Percentiles rank a stretch among this genome's conserved stretches.
Conservation (phyloP, 768 basidiomycete species). For the Harrya chromipes region DNA sequence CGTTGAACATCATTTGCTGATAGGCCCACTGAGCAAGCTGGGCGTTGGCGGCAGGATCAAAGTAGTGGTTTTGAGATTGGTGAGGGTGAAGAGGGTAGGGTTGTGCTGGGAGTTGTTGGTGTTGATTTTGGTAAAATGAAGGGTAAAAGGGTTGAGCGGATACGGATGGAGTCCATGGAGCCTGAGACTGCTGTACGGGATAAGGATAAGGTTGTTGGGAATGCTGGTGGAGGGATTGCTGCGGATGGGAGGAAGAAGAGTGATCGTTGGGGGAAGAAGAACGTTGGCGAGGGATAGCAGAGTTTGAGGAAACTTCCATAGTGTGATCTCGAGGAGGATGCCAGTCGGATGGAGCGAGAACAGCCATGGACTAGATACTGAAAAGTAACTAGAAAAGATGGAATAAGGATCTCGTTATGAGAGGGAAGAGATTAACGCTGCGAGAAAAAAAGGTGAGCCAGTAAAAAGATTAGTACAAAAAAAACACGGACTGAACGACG, state of each 20-base stretch:
- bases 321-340: conserved; percentile 58
- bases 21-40: conserved; percentile 86
- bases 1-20: conserved; percentile 86
- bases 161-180: conserved; percentile 66
- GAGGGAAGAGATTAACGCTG: background rate
- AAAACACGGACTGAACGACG: background rate
- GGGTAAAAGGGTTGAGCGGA: conserved; percentile 73
- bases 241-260: conserved; percentile 30
- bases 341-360: conserved; percentile 78
- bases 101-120: conserved; percentile 50
- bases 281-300: conserved; percentile 52
- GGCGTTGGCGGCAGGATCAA: conserved; percentile 71
- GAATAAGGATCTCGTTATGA: conserved; percentile 11
- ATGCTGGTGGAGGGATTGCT: conserved; percentile 20
- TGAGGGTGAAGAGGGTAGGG: conserved; percentile 44
- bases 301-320: conserved; percentile 54
- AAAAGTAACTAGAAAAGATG: background rate
- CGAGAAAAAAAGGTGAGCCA: too few species aligned
- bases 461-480: background rate
- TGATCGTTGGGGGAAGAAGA: conserved; percentile 59
- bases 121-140: conserved; percentile 70
- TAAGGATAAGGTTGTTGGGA: conserved; percentile 53
- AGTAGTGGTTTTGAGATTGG: conserved; percentile 57
- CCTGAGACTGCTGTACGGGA: conserved; percentile 67
- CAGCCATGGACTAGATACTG: conserved; percentile 66